phyloP scores from a whole-genome alignment of 2,329 filamentous ascomycete species.

The Emergomyces orientalis region DNA sequence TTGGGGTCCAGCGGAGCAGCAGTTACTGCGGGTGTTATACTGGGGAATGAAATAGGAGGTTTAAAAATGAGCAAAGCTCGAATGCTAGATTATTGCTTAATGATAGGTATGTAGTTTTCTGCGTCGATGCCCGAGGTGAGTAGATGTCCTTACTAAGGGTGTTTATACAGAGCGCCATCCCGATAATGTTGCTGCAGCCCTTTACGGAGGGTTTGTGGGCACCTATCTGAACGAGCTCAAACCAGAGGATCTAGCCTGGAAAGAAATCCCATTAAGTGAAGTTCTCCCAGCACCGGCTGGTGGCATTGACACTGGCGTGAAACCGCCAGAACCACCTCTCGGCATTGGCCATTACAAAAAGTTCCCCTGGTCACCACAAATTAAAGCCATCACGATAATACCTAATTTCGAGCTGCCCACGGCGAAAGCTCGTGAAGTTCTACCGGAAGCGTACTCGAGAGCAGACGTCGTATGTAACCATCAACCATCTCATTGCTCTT shows the following conservation, averaged over 20 bases:
- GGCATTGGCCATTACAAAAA: constrained; percentile 95
- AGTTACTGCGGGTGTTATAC: constrained; percentile 86
- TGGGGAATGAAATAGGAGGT: constrained; percentile 80
- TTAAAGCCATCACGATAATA: constrained; percentile 95
- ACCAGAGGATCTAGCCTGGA: constrained; percentile 78
- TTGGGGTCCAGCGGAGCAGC: constrained; percentile 93
- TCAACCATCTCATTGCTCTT: neutral
- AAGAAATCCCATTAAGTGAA: constrained; percentile 89
- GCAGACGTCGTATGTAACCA: constrained; percentile 62
- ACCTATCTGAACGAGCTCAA: constrained; percentile 90
- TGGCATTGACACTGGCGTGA: constrained; percentile 78
- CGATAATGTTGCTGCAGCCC: constrained; percentile 87
- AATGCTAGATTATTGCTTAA: constrained; percentile 90
- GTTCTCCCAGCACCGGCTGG: constrained; percentile 85
- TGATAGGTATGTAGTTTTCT: constrained; percentile 60
- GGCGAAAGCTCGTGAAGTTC: constrained; percentile 74
- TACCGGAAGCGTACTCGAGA: constrained; percentile 70
- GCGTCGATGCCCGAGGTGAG: constrained; percentile 11
- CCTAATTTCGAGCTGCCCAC: constrained; percentile 95
- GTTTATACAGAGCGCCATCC: constrained; percentile 59
- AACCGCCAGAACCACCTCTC: constrained; percentile 76
- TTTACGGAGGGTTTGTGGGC: constrained; percentile 93
- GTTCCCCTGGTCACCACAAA: constrained; percentile 86
- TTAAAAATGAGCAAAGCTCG: constrained; percentile 68
- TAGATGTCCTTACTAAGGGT: neutral